Percentiles rank a stretch among this genome's conserved stretches.
Conservation (phyloP, 371 early-diverging fungal genomes). For the Syncephalastrum sp. region DNA sequence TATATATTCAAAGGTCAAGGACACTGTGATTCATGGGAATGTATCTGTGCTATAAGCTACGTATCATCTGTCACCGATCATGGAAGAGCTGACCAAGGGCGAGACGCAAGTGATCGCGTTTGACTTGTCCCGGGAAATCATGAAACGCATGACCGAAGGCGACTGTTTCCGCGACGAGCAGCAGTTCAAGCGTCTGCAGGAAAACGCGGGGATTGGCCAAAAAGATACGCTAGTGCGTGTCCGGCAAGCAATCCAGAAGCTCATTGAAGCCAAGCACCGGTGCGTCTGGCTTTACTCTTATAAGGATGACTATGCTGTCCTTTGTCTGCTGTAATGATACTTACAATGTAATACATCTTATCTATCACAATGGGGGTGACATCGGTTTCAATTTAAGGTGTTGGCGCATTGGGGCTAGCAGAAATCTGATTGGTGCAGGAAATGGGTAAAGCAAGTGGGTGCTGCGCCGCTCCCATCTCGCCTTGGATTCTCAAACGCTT, state of each 20-base stretch:
- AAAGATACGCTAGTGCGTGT: conserved; percentile 49
- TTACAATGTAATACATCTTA: no score
- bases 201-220: conserved; percentile 28
- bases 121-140: conserved; percentile 62
- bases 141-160: conserved; percentile 56
- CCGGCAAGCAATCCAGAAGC: conserved; percentile 59
- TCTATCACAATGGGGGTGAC: no score
- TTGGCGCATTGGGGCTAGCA: no score
- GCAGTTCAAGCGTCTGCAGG: conserved; percentile 53
- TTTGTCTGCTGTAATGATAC: conserved; percentile 35
- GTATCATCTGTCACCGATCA: conserved; percentile 51
- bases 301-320: conserved; percentile 61
- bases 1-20: conserved; percentile 7
- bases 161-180: conserved; percentile 60
- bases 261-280: conserved; percentile 55
- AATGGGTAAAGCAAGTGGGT: no score
- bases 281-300: conserved; percentile 76
- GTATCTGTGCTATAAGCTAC: conserved; percentile 43
- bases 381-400: no score
- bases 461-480: no score
- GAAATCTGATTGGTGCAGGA: no score
- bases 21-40: neutral
- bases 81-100: conserved; percentile 50
- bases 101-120: conserved; percentile 70
- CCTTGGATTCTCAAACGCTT: no score